Base-by-base conservation (phyloP, 345 rosid species). In the Lenwebbia sp. region DNA sequence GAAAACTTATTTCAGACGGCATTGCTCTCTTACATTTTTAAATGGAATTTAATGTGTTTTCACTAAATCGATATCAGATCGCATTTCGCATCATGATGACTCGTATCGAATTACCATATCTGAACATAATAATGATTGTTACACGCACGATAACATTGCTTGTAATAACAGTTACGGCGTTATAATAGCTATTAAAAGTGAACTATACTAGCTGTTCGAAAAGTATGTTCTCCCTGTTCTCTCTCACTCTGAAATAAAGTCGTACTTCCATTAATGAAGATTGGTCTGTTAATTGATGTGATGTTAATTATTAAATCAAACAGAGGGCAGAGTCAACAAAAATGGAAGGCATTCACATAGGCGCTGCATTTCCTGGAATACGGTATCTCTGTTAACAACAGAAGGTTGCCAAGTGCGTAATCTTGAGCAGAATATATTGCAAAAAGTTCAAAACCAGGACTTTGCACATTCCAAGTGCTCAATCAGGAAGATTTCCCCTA, bases 391-490 rank as follows among this genome's bases (percentile, higher is more conserved):
- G 25, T 22, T 70, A 37, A 37, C 13, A 37, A 37, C 78, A 15
- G 78, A 70, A 0, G 26, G 47, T 4, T 9, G 78, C 47, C 47
- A 37, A 37, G 47, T 19, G 47, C 78, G 37, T 37, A 70, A 70
- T 33, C 23, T 19, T 37, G 25, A 33, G 78, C 78, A 70, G 47
- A 70, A 70, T 19, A 70, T 4, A 70, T 33, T 37, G 47, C 47
- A 70, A 70, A 70, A 70, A 33, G 47, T 70, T 37, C 81, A 37
- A 70, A 70, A 70, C 47, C 78, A 70, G 81, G 81, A 70, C 81
- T 70, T 10, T 37, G 47, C 81, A 70, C 81, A 70, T 70, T 37
- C 47, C 81, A 70, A 47, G 21, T 70, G 47, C 47, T 37, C 81
- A 70, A 37, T 10, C 25, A 47, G 81, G 81, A 37, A 70, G 25